phyloP scores from a whole-genome alignment of 1,139 yeast genomes.

The Lodderomyces parapsilosis region DNA sequence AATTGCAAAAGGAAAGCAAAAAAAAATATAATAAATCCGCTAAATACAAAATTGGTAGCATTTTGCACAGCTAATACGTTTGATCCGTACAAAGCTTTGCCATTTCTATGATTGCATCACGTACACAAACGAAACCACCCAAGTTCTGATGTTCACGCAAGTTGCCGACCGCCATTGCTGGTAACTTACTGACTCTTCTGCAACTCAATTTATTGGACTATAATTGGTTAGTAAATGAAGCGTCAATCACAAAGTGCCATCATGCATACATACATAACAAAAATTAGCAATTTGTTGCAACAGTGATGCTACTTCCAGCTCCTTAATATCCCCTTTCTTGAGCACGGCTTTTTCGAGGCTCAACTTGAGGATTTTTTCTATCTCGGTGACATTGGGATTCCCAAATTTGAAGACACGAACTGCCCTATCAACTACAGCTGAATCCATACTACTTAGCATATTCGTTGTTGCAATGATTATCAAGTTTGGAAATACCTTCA shows the following conservation, averaged over 20 bases:
- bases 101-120: slow-evolving; percentile 6
- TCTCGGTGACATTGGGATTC: slow-evolving; percentile 21
- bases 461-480: slow-evolving; percentile 35
- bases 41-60: background rate
- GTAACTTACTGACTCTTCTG: slow-evolving; percentile 6
- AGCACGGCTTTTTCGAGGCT: background rate
- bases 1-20: too few relatives aligned
- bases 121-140: background rate
- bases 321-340: background rate
- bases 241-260: background rate
- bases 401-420: slow-evolving; percentile 27
- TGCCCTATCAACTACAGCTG: slow-evolving; percentile 34
- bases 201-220: slow-evolving; percentile 9
- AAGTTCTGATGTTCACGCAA: background rate
- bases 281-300: slow-evolving; percentile 7
- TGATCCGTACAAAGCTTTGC: slow-evolving; percentile 7
- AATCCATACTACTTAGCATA: slow-evolving; percentile 24
- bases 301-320: background rate
- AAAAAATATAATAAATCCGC: too few relatives aligned
- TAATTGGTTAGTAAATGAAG: slow-evolving; percentile 3
- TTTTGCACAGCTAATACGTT: background rate
- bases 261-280: slow-evolving; percentile 9
- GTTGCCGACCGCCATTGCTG: slow-evolving; percentile 6
- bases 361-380: slow-evolving; percentile 8
- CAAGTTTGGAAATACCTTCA: slow-evolving; percentile 26